Conservation (phyloP, 306 rosid species). For the Dalbergia cochinchinensis region DNA sequence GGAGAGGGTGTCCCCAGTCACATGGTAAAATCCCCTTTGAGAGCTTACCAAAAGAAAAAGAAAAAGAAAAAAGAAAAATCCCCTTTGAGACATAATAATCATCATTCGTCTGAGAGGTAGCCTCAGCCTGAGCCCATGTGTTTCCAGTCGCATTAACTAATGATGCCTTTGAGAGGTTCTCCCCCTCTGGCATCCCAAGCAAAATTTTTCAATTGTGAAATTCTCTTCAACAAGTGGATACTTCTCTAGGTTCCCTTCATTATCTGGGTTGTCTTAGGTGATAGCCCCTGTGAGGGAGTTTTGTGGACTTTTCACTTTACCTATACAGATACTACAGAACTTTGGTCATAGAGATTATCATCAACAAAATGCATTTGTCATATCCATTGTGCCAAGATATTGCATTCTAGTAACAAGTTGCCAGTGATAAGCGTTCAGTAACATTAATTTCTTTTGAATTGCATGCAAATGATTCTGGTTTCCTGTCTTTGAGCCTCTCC, state of each 20-base stretch:
- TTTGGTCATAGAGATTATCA: slow-evolving; percentile 20
- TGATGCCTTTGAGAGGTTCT: slow-evolving; percentile 7
- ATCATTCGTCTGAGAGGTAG: slow-evolving; percentile 38
- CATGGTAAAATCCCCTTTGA: slow-evolving; percentile 33
- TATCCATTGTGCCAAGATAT: slow-evolving; percentile 7
- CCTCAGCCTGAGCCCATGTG: no score
- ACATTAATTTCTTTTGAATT: slow-evolving; percentile 17
- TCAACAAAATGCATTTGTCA: slow-evolving; percentile 1
- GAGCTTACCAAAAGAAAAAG: no score
- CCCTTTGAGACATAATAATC: slow-evolving; percentile 38
- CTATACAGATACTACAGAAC: slow-evolving; percentile 22
- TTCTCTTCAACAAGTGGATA: slow-evolving; percentile 1
- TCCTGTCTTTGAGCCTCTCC: neutral
- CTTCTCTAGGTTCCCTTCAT: slow-evolving; percentile 21
- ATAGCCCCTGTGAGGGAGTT: slow-evolving; percentile 19
- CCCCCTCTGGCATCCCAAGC: slow-evolving; percentile 22
- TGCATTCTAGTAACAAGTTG: neutral
- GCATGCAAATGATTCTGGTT: slow-evolving; percentile 8
- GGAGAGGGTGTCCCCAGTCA: slow-evolving; percentile 16
- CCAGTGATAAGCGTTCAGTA: neutral
- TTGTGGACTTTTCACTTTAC: slow-evolving; percentile 28
- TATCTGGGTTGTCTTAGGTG: slow-evolving; percentile 38
- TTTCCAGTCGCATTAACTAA: no score
- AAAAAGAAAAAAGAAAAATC: no score
- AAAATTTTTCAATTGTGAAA: neutral